Evolutionary conservation across 1,139 yeast genomes (phyloP).

Genomic region (Taphrina pruni): DNA sequence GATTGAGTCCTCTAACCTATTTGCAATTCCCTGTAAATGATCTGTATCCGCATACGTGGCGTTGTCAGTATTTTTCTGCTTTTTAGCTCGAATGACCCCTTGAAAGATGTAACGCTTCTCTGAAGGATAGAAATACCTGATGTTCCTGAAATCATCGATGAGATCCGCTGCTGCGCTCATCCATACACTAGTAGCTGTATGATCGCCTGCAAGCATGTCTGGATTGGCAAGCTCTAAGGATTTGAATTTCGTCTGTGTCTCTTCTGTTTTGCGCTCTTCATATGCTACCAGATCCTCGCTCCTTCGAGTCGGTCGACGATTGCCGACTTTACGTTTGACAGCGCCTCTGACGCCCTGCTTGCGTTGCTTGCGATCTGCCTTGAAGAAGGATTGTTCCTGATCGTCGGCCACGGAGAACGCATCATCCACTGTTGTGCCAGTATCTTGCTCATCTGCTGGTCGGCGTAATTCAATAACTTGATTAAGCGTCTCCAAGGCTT

Average conservation of each 20-base stretch:
- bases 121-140: constrained; percentile 75
- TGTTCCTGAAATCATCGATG: constrained; percentile 78
- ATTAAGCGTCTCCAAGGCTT: constrained; percentile 64
- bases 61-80: constrained; percentile 47
- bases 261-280: constrained; percentile 40
- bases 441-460: constrained; percentile 39
- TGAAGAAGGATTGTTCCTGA: constrained; percentile 3
- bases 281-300: constrained; percentile 32
- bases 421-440: constrained; percentile 24
- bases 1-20: constrained; percentile 46
- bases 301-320: not conserved
- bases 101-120: constrained; percentile 72
- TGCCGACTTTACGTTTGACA: constrained; percentile 15
- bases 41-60: constrained; percentile 59
- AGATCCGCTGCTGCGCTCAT: constrained; percentile 80
- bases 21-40: constrained; percentile 46
- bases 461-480: constrained; percentile 53
- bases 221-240: constrained; percentile 67
- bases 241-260: constrained; percentile 28
- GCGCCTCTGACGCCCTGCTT: constrained; percentile 1
- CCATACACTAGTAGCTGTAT: constrained; percentile 77
- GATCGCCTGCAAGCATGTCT: constrained; percentile 62
- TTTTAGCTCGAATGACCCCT: constrained; percentile 52
- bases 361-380: not conserved
- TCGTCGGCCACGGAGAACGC: constrained; percentile 24